Percentiles rank a stretch among this genome's conserved stretches.
Conservation (phyloP, 2,329 filamentous ascomycete species). For the Xylariaceae sp. region DNA sequence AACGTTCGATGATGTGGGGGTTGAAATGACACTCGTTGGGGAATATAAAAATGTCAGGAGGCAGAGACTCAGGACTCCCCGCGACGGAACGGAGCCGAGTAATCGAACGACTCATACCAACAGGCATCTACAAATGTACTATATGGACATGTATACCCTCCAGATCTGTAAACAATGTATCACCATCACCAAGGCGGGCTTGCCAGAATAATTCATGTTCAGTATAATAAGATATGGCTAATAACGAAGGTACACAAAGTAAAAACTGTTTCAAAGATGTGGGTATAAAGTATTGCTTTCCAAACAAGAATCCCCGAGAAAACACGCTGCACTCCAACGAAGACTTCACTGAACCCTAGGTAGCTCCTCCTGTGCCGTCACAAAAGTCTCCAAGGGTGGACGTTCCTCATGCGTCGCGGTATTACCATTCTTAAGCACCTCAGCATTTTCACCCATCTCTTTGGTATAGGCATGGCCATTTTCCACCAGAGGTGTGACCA, state of each 20-base stretch:
- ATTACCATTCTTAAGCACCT: slow-evolving; percentile 15
- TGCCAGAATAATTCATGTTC: background rate
- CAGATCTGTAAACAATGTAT: slow-evolving; percentile 13
- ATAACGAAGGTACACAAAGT: slow-evolving; percentile 25
- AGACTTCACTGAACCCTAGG: slow-evolving; percentile 34
- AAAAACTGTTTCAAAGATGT: slow-evolving; percentile 20
- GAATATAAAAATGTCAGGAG: background rate
- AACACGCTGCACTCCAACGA: background rate
- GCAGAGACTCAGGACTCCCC: background rate
- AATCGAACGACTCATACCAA: background rate
- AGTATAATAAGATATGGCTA: background rate
- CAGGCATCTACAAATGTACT: slow-evolving; percentile 14
- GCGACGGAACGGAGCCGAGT: background rate
- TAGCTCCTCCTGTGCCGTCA: slow-evolving; percentile 58
- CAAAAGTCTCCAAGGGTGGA: slow-evolving; percentile 58
- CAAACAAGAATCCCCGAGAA: background rate
- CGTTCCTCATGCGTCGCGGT: slow-evolving; percentile 19
- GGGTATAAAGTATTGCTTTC: slow-evolving; percentile 20
- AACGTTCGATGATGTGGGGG: background rate
- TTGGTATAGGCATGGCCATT: background rate
- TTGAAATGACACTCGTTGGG: background rate
- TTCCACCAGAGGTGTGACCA: slow-evolving; percentile 20
- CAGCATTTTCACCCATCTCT: background rate
- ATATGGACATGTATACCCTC: slow-evolving; percentile 4
- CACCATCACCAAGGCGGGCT: background rate